Percentiles rank a stretch among this genome's conserved stretches.
Evolutionary conservation across 768 basidiomycete genomes (phyloP).

Genomic region (Lactifluus pinguis): DNA sequence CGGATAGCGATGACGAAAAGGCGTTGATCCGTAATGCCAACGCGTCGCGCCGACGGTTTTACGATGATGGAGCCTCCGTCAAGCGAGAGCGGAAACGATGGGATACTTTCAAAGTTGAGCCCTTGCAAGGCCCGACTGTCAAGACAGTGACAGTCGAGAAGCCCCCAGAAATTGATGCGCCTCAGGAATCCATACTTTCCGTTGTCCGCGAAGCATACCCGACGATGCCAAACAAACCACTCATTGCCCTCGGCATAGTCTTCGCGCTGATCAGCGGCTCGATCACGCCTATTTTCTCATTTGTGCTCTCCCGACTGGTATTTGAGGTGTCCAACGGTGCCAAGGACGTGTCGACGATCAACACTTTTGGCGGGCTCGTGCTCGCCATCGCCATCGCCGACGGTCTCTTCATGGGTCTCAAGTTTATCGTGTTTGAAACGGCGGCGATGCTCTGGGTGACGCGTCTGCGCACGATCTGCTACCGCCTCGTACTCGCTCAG

Average conservation of each 20-base stretch:
- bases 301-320: constrained; percentile 73
- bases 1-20: constrained; percentile 40
- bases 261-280: constrained; percentile 68
- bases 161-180: constrained; percentile 11
- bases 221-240: constrained; percentile 62
- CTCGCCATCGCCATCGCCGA: constrained; percentile 69
- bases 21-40: constrained; percentile 20
- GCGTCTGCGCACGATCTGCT: constrained; percentile 46
- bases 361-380: constrained; percentile 62
- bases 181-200: constrained; percentile 32
- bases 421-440: constrained; percentile 75
- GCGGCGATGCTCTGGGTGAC: constrained; percentile 70
- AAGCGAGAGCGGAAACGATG: constrained; percentile 29
- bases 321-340: constrained; percentile 68
- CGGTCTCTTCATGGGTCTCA: constrained; percentile 63
- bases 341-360: constrained; percentile 49
- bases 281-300: constrained; percentile 89
- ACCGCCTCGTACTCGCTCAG: constrained; percentile 56
- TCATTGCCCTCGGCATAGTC: constrained; percentile 61
- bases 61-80: background rate
- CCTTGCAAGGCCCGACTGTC: constrained; percentile 22
- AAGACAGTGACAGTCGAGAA: constrained; percentile 14
- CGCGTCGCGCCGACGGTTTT: constrained; percentile 13
- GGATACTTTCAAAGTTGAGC: constrained; percentile 24
- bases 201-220: constrained; percentile 54